Evolutionary conservation across 208 protist genomes (phyloP), one percentile per base, ranked within the genome.

Genomic region (Trypanosoma congolense): DNA sequence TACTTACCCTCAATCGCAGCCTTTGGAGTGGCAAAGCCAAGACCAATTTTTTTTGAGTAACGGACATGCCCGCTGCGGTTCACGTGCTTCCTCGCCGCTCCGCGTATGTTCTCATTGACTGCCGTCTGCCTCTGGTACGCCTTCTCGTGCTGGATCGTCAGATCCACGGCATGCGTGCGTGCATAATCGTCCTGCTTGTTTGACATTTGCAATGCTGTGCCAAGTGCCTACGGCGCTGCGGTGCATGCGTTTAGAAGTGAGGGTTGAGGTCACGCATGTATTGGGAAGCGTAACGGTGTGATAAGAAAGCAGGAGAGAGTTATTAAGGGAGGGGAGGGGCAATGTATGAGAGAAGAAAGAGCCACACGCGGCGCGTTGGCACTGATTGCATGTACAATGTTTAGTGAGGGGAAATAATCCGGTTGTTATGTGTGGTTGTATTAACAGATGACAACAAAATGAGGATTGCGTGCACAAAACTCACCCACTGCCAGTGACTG

Each of bases 21-120:
- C 62, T 91, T 90, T 64, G 99, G 99, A 41, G 98, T 99, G 75
- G 97, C 97, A 94, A 99, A 99, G 70, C 98, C 98, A 5, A 99
- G 87, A 80, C 98, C 98, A 62, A 99, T 89, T 64, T 95, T 92
- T 73, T 98, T 97, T 64, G 60, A 86, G 75, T 94, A 99, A 75
- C 97, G 95, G 61, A 97, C 80, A 59, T 88, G 84, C 63, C 81
- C 83, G 47, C 80, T 92, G 45, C 51, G 55, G 70, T 91, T 92
- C 35, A 70, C 47, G 67, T 73, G 65, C 58, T 67, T 69, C 65
- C 66, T 73, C 26, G 43, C 28, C 12, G 63, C 61, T 38, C 47
- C 72, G 83, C 87, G 83, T 50, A 80, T 74, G 82, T 95, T 92
- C 72, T 95, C 88, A 61, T 92, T 92, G 49, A 95, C 88, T 16